Evolutionary conservation across 257 asterid genomes (phyloP).

Genomic region (Coffea canephora): DNA sequence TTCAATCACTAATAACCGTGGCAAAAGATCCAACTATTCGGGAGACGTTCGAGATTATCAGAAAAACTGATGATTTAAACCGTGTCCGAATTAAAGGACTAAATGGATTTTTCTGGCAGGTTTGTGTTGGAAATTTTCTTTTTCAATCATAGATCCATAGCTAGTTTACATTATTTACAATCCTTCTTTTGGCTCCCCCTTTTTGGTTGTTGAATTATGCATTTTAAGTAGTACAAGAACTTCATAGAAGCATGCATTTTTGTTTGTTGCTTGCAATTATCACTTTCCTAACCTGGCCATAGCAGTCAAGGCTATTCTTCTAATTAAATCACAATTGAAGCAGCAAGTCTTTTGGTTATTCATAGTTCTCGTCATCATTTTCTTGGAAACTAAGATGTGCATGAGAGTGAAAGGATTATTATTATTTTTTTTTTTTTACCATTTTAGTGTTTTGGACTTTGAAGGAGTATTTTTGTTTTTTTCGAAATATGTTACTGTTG

Average conservation of each 20-base stretch:
- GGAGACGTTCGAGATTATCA: conserved; percentile 46
- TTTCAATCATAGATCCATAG: background rate
- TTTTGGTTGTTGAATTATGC: background rate
- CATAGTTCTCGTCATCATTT: background rate
- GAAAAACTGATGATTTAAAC: conserved; percentile 35
- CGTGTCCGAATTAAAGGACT: conserved; percentile 58
- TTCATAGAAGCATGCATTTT: background rate
- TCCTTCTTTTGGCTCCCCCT: too few relatives aligned
- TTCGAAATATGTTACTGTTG: too few relatives aligned
- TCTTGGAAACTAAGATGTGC: background rate
- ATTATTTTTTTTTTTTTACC: too few relatives aligned
- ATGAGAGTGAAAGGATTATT: background rate
- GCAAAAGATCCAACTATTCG: conserved; percentile 28
- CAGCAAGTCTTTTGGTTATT: too few relatives aligned
- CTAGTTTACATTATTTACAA: background rate
- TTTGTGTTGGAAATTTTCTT: conserved; percentile 9
- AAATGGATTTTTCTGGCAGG: conserved; percentile 68
- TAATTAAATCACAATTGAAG: too few relatives aligned
- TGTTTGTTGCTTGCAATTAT: background rate
- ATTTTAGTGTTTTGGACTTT: too few relatives aligned
- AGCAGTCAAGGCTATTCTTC: too few relatives aligned
- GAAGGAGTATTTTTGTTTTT: too few relatives aligned
- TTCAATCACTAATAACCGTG: conserved; percentile 26
- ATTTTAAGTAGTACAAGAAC: too few relatives aligned
- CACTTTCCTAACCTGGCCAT: too few relatives aligned